Evolutionary conservation across 768 basidiomycete species (phyloP).

Genomic region (Rhizopogon vinicolor): DNA sequence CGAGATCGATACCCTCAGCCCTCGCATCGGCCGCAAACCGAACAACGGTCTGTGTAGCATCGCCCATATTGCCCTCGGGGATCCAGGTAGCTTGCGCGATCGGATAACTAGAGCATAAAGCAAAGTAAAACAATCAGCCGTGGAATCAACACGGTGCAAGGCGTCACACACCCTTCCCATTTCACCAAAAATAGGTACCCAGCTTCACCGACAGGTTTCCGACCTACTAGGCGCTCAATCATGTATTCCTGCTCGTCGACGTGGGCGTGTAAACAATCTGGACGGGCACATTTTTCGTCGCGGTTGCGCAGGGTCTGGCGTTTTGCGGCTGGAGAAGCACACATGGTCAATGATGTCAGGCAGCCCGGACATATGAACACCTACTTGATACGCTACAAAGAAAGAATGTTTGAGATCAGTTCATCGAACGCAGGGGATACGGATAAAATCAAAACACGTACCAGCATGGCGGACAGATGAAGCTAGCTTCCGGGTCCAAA

Average conservation of each 20-base stretch:
- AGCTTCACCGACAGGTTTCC: slow-evolving; percentile 12
- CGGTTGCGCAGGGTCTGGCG: slow-evolving; percentile 7
- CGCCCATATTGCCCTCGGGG: slow-evolving; percentile 21
- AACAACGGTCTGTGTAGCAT: slow-evolving; percentile 8
- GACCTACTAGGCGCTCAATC: slow-evolving; percentile 24
- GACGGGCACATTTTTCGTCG: slow-evolving; percentile 16
- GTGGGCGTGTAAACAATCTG: slow-evolving; percentile 16
- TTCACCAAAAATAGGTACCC: slow-evolving; percentile 24
- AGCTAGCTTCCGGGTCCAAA: slow-evolving; percentile 23
- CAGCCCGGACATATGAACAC: slow-evolving; percentile 5
- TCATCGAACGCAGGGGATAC: background rate
- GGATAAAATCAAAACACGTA: slow-evolving; percentile 7
- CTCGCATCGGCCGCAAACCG: slow-evolving; percentile 12
- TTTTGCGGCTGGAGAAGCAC: slow-evolving; percentile 10
- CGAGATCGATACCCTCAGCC: slow-evolving; percentile 14
- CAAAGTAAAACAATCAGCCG: slow-evolving; percentile 8
- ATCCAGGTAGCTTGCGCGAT: slow-evolving; percentile 25
- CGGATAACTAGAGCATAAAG: slow-evolving; percentile 14
- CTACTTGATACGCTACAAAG: slow-evolving; percentile 3
- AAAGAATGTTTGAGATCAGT: background rate
- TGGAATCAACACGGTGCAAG: background rate
- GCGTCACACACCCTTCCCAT: slow-evolving; percentile 17
- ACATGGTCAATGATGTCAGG: background rate
- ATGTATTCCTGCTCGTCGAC: slow-evolving; percentile 11
- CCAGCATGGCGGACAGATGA: slow-evolving; percentile 40